These are phyloP conservation scores for Globisporangium lucens DNA, from an alignment of 352 stramenopile species.

Conservation along the genomic window DNA sequence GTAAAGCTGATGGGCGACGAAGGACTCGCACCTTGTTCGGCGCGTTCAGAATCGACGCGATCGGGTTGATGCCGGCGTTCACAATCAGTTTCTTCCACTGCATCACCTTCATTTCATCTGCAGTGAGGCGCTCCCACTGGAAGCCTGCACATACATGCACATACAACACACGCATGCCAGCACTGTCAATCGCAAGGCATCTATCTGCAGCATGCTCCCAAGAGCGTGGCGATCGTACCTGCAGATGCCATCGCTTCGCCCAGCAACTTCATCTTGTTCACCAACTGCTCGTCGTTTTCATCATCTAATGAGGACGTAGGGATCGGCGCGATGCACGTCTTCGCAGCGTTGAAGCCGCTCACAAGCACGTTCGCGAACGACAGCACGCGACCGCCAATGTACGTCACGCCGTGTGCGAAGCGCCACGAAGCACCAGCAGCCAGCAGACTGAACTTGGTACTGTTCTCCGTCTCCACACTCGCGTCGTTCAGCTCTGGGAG, in stretches of 20 bases:
- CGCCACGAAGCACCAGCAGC: conserved; percentile 20
- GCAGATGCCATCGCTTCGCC: conserved; percentile 28
- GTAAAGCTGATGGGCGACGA: too few relatives aligned
- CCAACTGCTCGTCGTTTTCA: conserved; percentile 2
- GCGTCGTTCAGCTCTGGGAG: conserved; percentile 16
- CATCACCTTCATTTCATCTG: conserved; percentile 50
- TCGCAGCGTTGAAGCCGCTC: conserved; percentile 42
- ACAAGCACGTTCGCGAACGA: conserved; percentile 42
- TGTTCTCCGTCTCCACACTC: neutral
- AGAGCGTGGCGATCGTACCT: conserved; percentile 23
- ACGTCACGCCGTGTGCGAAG: conserved; percentile 66
- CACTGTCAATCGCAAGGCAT: neutral
- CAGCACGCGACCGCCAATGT: conserved; percentile 45
- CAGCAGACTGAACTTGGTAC: neutral
- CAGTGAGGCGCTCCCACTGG: conserved; percentile 36
- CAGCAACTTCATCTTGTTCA: conserved; percentile 29
- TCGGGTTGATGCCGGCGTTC: conserved; percentile 76
- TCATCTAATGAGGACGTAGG: neutral
- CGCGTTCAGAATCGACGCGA: conserved; percentile 57
- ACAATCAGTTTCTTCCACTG: conserved; percentile 80
- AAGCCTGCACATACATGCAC: conserved; percentile 30
- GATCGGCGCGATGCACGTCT: conserved; percentile 54
- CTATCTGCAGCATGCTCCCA: neutral
- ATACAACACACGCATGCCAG: neutral
- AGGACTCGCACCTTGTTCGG: conserved; percentile 35